Conservation (phyloP, 78 protist species). For the Dictyostelium brefeldianum region DNA sequence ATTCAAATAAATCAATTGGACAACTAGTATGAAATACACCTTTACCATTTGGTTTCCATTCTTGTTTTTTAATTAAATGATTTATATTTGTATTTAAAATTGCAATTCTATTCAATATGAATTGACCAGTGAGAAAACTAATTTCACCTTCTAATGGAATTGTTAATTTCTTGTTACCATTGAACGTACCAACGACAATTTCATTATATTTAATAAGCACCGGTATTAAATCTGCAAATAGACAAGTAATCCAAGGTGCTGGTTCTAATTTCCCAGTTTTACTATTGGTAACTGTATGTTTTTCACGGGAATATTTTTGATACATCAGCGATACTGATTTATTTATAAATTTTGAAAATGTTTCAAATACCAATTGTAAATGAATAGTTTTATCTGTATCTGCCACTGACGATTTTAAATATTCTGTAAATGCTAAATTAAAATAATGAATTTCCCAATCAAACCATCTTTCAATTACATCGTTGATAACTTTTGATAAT, state of each 20-base stretch:
- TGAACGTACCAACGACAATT: not conserved
- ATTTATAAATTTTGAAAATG: slow-evolving; percentile 24
- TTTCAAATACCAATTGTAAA: slow-evolving; percentile 10
- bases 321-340: not conserved
- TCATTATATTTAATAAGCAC: slow-evolving; percentile 28
- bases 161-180: not conserved
- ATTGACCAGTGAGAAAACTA: slow-evolving; percentile 49
- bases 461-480: slow-evolving; percentile 22
- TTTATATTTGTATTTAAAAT: slow-evolving; percentile 29
- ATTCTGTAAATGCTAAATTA: not conserved
- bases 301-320: slow-evolving; percentile 12
- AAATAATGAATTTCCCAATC: slow-evolving; percentile 12
- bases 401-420: not conserved
- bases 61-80: slow-evolving; percentile 19
- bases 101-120: slow-evolving; percentile 43
- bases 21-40: slow-evolving; percentile 38
- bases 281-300: slow-evolving; percentile 21
- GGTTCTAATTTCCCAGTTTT: slow-evolving; percentile 18
- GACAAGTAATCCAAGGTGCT: slow-evolving; percentile 61
- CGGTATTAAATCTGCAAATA: slow-evolving; percentile 39
- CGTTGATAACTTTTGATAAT: slow-evolving; percentile 11
- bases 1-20: slow-evolving; percentile 57
- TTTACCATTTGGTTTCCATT: slow-evolving; percentile 64
- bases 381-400: not conserved
- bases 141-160: slow-evolving; percentile 59